phyloP scores from a whole-genome alignment of 2,329 filamentous ascomycete genomes.

The Aspergillus candidus region DNA sequence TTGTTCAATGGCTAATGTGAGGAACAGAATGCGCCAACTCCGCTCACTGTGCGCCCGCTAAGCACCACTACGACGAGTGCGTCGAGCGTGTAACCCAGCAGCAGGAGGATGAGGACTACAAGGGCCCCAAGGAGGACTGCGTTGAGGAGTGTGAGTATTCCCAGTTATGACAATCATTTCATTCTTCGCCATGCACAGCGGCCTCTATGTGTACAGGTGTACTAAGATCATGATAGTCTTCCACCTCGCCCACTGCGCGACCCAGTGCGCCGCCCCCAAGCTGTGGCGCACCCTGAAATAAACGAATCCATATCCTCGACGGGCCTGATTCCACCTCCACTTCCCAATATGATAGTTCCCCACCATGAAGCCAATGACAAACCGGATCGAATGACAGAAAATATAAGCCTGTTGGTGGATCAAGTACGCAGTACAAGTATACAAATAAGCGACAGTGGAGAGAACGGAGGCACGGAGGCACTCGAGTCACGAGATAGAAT shows the following conservation, averaged over 20 bases:
- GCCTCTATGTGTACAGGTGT: background rate
- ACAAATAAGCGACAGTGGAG: too few relatives aligned
- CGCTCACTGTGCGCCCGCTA: constrained; percentile 73
- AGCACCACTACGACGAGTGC: constrained; percentile 98
- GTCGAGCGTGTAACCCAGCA: constrained; percentile 79
- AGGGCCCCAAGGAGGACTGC: constrained; percentile 82
- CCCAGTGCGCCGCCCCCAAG: constrained; percentile 89
- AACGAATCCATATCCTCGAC: constrained; percentile 27
- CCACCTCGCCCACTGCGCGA: constrained; percentile 95
- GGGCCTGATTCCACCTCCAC: background rate
- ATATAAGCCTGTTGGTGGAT: too few relatives aligned
- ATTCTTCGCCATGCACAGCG: background rate
- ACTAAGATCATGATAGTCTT: constrained; percentile 62
- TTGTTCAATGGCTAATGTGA: background rate
- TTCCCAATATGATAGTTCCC: too few relatives aligned
- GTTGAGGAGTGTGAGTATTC: constrained; percentile 90
- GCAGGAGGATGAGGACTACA: constrained; percentile 62
- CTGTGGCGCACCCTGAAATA: constrained; percentile 92
- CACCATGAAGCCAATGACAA: constrained; percentile 6
- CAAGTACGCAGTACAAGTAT: too few relatives aligned
- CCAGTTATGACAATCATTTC: background rate
- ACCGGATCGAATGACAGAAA: background rate
- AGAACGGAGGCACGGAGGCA: too few relatives aligned
- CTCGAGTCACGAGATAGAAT: too few relatives aligned
- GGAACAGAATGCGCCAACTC: constrained; percentile 79